Percentiles rank a stretch among this genome's conserved stretches.
Conservation (phyloP, 2,329 filamentous ascomycete genomes). For the Xylaria sp. region DNA sequence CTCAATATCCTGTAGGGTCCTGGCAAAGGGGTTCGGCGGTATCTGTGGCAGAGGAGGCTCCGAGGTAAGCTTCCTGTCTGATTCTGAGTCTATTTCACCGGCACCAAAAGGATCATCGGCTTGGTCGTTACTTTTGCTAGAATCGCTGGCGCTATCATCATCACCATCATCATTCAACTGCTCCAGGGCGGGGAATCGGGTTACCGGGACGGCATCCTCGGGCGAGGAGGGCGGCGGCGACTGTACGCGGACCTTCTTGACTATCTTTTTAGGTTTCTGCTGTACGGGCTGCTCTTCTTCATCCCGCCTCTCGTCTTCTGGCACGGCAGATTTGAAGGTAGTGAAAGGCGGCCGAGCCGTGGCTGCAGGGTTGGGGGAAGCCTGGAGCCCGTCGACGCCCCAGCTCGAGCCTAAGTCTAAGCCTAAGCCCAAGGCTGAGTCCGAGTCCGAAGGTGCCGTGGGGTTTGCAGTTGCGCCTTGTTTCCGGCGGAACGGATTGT, state of each 20-base stretch:
- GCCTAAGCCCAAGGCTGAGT: slow-evolving; percentile 22
- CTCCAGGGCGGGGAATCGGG: slow-evolving; percentile 41
- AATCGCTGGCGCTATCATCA: slow-evolving; percentile 44
- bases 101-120: slow-evolving; percentile 45
- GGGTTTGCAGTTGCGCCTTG: slow-evolving; percentile 37
- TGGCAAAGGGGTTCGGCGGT: slow-evolving; percentile 67
- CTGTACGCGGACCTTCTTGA: slow-evolving; percentile 75
- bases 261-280: slow-evolving; percentile 59
- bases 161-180: slow-evolving; percentile 43
- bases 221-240: slow-evolving; percentile 71
- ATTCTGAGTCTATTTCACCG: slow-evolving; percentile 32
- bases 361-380: slow-evolving; percentile 23
- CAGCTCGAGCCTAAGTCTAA: slow-evolving; percentile 21
- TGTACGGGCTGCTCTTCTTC: slow-evolving; percentile 48
- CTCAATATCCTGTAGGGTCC: slow-evolving; percentile 64
- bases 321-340: slow-evolving; percentile 49
- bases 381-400: slow-evolving; percentile 36
- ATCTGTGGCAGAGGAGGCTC: slow-evolving; percentile 45
- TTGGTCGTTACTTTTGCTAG: slow-evolving; percentile 44
- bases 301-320: slow-evolving; percentile 48
- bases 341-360: slow-evolving; percentile 44
- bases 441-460: slow-evolving; percentile 39
- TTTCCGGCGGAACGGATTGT: slow-evolving; percentile 66
- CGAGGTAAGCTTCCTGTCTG: slow-evolving; percentile 34
- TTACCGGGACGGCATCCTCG: slow-evolving; percentile 58